phyloP scores from a whole-genome alignment of 495 filamentous ascomycete species.

The Penicillium taxi region DNA sequence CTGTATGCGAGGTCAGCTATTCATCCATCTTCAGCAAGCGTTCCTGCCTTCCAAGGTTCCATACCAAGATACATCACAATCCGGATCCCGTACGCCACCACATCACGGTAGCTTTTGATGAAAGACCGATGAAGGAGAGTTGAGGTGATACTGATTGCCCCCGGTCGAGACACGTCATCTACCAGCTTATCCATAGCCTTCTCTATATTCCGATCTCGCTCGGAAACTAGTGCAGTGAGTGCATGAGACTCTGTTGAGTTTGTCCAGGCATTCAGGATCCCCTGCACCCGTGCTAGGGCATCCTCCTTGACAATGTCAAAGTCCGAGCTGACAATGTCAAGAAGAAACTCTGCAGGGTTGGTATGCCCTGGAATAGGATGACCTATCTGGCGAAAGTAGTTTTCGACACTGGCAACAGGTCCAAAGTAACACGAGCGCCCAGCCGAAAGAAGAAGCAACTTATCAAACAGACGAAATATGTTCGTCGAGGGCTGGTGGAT shows the following conservation, averaged over 20 bases:
- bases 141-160: slow-evolving; percentile 24
- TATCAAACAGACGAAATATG: slow-evolving; percentile 72
- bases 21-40: not conserved
- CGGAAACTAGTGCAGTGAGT: slow-evolving; percentile 7
- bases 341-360: slow-evolving; percentile 71
- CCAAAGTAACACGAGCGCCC: slow-evolving; percentile 67
- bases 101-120: slow-evolving; percentile 74
- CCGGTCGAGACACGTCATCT: slow-evolving; percentile 23
- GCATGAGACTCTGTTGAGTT: slow-evolving; percentile 12
- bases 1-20: slow-evolving; percentile 21
- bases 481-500: slow-evolving; percentile 77
- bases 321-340: slow-evolving; percentile 69
- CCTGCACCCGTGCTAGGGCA: slow-evolving; percentile 21
- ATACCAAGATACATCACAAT: slow-evolving; percentile 74
- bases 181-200: slow-evolving; percentile 7
- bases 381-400: slow-evolving; percentile 53
- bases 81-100: slow-evolving; percentile 73
- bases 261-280: slow-evolving; percentile 27
- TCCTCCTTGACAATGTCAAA: slow-evolving; percentile 45
- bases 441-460: slow-evolving; percentile 61
- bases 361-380: slow-evolving; percentile 54
- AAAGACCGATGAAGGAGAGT: slow-evolving; percentile 63
- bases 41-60: slow-evolving; percentile 2
- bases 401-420: slow-evolving; percentile 38
- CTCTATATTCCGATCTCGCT: slow-evolving; percentile 7